Base-by-base conservation (phyloP, 805 yeast genomes). In the Wickerhamiella sorbophila region DNA sequence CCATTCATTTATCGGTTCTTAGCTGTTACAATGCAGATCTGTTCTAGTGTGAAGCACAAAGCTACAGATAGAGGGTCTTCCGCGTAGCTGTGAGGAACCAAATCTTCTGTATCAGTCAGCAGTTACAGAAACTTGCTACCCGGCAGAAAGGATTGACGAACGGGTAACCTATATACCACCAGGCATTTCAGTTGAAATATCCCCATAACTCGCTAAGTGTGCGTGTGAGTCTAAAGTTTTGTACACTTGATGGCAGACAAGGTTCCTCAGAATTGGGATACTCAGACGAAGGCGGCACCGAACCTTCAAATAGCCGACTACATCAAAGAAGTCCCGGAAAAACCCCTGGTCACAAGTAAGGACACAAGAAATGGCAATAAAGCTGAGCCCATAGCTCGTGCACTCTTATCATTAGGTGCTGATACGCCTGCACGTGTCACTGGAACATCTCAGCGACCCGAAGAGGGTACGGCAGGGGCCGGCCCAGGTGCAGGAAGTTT, bases 321-420 rank as follows among this genome's bases (percentile, higher is more conserved):
- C 31, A 37, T 16, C 33, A 12, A 5, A 4, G 20, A 18, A 16
- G n/a, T 14, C 21, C 22, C 32, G 3, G 33, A 24, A 16, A 8
- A 8, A 8, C 6, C 33, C 12, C 20, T 6, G n/a, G 20, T 19
- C 4, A 20, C 39, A 10, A 24, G 19, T n/a, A 17, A 24, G 5
- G 17, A 18, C 12, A 12, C 10, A 24, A 6, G 29, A 24, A 8
- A 6, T 24, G 12, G 12, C 26, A 20, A 17, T 18, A 19, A 22
- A 10, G 27, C 40, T 16, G 40, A 37, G 29, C 40, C 44, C 26
- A 41, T 32, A 6, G 44, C 44, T 4, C 31, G 44, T 4, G 44
- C 44, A 17, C 33, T 40, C 15, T 39, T 40, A 14, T 38, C 39
- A 20, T 39, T 40, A 6, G 39, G 39, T 8, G 33, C 21, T 5